A percentile compares a stretch with the other conserved stretches of the same genome.
Evolutionary conservation across 257 asterid genomes (phyloP).

Genomic region (Penstemon newberryi): DNA sequence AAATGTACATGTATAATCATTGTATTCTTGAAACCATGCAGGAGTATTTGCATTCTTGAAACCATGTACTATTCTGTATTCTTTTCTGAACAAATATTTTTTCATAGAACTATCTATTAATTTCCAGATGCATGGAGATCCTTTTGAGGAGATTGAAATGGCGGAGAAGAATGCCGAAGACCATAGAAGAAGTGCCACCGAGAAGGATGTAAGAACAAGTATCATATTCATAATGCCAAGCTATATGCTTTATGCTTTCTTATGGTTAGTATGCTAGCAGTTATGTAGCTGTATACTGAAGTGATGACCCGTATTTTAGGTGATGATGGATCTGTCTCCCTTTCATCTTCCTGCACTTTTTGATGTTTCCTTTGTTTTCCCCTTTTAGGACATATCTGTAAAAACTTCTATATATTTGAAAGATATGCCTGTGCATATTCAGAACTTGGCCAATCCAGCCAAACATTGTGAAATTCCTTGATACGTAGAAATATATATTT

Average conservation of each 20-base stretch:
- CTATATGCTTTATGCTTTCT: conserved; percentile 26
- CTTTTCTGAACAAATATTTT: conserved; percentile 1
- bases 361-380: conserved; percentile 4
- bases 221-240: conserved; percentile 27
- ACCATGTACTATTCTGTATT: background rate
- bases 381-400: background rate
- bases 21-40: conserved; percentile 2
- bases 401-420: background rate
- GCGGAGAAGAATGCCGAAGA: conserved; percentile 80
- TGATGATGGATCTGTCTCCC: background rate
- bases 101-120: background rate
- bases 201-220: conserved; percentile 74
- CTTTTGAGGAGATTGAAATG: conserved; percentile 90
- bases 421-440: background rate
- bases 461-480: background rate
- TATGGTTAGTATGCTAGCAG: conserved; percentile 2
- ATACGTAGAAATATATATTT: background rate
- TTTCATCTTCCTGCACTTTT: background rate
- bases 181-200: conserved; percentile 95
- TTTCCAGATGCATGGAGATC: conserved; percentile 83
- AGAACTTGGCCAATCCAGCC: background rate
- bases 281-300: conserved; percentile 3
- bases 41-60: background rate
- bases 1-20: conserved; percentile 17
- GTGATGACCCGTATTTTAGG: background rate